phyloP scores from a whole-genome alignment of 2,329 filamentous ascomycete genomes.

The Colletotrichum noveboracense region DNA sequence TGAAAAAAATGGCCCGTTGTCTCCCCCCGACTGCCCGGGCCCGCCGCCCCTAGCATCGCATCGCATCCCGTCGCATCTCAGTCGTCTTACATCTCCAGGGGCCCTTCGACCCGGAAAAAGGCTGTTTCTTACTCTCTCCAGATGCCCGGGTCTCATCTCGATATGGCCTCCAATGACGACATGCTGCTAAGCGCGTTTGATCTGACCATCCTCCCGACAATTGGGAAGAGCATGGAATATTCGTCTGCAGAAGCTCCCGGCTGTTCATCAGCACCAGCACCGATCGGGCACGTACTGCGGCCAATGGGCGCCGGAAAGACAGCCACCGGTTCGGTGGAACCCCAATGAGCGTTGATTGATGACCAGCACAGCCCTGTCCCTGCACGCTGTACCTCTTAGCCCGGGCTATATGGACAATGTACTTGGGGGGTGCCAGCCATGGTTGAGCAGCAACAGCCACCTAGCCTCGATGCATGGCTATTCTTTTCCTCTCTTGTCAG shows the following conservation, averaged over 20 bases:
- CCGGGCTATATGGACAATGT: background rate
- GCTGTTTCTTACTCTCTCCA: slow-evolving; percentile 11
- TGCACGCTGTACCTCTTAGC: background rate
- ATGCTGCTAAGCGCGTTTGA: slow-evolving; percentile 19
- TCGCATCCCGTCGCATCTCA: background rate
- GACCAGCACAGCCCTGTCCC: slow-evolving; percentile 19
- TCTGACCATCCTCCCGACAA: slow-evolving; percentile 18
- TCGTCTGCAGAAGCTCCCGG: slow-evolving; percentile 19
- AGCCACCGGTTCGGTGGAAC: slow-evolving; percentile 4
- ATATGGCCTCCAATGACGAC: slow-evolving; percentile 19
- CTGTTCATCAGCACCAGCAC: slow-evolving; percentile 13
- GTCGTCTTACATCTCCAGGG: slow-evolving; percentile 2
- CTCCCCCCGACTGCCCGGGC: background rate
- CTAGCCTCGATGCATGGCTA: slow-evolving; percentile 8
- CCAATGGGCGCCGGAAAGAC: slow-evolving; percentile 14
- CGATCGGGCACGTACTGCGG: slow-evolving; percentile 16
- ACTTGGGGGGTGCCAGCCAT: background rate
- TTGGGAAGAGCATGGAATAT: slow-evolving; percentile 15
- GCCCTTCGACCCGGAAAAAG: background rate
- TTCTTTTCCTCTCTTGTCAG: slow-evolving; percentile 15
- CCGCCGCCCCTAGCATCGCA: slow-evolving; percentile 4
- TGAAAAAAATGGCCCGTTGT: background rate
- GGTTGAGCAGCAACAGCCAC: background rate
- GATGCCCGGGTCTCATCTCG: slow-evolving; percentile 13
- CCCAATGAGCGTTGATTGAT: background rate